Evolutionary conservation across 164 flowering plant genomes (phyloP), one percentile per base, ranked within the genome.

Genomic region (Echeveria elegans): DNA sequence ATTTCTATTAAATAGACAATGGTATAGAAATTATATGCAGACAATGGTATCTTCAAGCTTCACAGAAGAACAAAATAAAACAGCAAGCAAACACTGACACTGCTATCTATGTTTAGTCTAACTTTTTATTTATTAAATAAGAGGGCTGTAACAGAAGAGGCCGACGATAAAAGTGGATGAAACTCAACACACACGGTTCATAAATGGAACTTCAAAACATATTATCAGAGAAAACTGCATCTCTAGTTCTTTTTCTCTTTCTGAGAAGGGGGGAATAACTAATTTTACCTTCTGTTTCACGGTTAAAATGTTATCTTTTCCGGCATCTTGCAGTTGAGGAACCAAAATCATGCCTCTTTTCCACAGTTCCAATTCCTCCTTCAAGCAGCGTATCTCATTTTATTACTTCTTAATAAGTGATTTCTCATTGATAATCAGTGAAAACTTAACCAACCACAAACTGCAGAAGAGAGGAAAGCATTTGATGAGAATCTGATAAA

Each of bases 41-140:
- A n/a, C n/a, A n/a, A n/a, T n/a, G n/a, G n/a, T n/a, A 84, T 91
- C 99, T 77, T 88, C 97, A 77, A 94, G 80, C 99, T 94, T 84
- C 77, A 77, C 53, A 79, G 30, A 77, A 70, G 70, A 78, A 38
- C 72, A 53, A 23, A 4, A 26, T 53, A 53, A 4, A 11, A 6
- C 8, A 8, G 18, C 12, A 53, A 24, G 30, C 4, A n/a, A n/a
- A n/a, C n/a, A n/a, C n/a, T n/a, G n/a, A n/a, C n/a, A n/a, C n/a
- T n/a, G n/a, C n/a, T n/a, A n/a, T n/a, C n/a, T n/a, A n/a, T n/a
- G n/a, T n/a, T n/a, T n/a, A n/a, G n/a, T n/a, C n/a, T n/a, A n/a
- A n/a, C n/a, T n/a, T n/a, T n/a, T n/a, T n/a, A n/a, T n/a, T n/a
- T n/a, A n/a, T n/a, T n/a, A n/a, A n/a, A n/a, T n/a, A n/a, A n/a